Conservation (phyloP, 2,329 filamentous ascomycete species). For the Aspergillus hiratsukae region DNA sequence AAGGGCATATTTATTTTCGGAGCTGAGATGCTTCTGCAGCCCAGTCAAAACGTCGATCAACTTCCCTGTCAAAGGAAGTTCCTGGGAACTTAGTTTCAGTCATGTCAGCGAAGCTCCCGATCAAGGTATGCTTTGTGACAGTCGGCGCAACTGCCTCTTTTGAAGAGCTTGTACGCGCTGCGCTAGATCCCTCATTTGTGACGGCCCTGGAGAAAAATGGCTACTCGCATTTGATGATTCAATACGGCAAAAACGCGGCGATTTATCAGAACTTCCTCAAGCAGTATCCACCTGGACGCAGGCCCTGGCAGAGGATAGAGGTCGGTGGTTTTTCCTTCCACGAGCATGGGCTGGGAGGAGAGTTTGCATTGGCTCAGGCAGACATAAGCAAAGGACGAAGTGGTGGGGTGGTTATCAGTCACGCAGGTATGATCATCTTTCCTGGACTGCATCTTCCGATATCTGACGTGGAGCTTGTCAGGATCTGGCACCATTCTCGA, state of each 20-base stretch:
- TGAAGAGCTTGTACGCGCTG: slow-evolving; percentile 61
- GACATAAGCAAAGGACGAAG: slow-evolving; percentile 32
- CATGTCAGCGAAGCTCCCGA: slow-evolving; percentile 10
- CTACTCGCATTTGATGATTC: slow-evolving; percentile 71
- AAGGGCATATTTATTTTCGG: not conserved
- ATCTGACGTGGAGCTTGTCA: slow-evolving; percentile 33
- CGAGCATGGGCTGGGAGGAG: slow-evolving; percentile 51
- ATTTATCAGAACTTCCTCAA: slow-evolving; percentile 46
- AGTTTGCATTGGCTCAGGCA: slow-evolving; percentile 54
- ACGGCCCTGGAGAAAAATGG: slow-evolving; percentile 51
- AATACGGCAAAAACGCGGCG: slow-evolving; percentile 67
- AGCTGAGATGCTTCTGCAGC: not conserved
- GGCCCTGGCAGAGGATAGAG: slow-evolving; percentile 38
- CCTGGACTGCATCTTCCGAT: not conserved
- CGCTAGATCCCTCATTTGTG: slow-evolving; percentile 61
- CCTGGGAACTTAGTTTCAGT: not conserved
- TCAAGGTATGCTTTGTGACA: slow-evolving; percentile 70
- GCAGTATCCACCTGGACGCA: slow-evolving; percentile 20
- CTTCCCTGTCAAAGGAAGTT: not conserved
- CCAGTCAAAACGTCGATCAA: not conserved
- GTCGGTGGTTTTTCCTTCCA: slow-evolving; percentile 66
- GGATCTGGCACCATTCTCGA: slow-evolving; percentile 88
- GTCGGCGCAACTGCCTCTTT: slow-evolving; percentile 91
- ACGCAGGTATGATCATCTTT: slow-evolving; percentile 64
- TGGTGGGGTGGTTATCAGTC: slow-evolving; percentile 76